Evolutionary conservation across 2,329 filamentous ascomycete species (phyloP), one percentile per base, ranked within the genome.

Genomic region (Penicillium occitanis): DNA sequence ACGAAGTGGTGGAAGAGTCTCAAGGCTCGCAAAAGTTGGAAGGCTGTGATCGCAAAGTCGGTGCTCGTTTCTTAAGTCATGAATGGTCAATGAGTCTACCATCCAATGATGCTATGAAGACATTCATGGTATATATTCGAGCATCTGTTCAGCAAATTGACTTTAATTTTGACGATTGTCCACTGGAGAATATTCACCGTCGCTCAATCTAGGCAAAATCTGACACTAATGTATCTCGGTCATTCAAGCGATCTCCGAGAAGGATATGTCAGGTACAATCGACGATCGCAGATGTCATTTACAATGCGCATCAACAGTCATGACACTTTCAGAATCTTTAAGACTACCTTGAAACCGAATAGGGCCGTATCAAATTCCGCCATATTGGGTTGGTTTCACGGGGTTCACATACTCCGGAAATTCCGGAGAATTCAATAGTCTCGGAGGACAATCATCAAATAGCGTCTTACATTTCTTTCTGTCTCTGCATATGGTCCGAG

Each of bases 341-440:
- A n/a, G 17, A 19, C 7, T 13, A 19, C n/a, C 14, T 53, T 33
- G 8, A 35, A 13, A 4, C 6, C 7, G 1, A 30, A 55, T 55
- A 19, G 14, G 14, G n/a, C 7, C n/a, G 13, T 35, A 10, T 7
- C 30, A 19, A 19, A 8, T 13, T 37, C 17, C n/a, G 59, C 35
- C 10, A 61, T 51, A n/a, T 35, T 4, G n/a, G 11, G 3, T 25
- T 37, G 30, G 59, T 61, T 35, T 44, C 42, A 61, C 28, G 30
- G 14, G 22, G 4, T 19, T 48, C 11, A 19, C 30, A 19, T 55
- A 35, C 51, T 55, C 30, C 51, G 59, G 19, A 28, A 17, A 13
- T 25, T 55, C 30, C 51, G 59, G 59, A 61, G 46, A 19, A 17
- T 37, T 61, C 44, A 37, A 61, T 61, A 61, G 59, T 61, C 30